These are phyloP conservation scores for Helichrysum umbraculigerum DNA, from an alignment of 129 eudicot genomes.

Conservation along the genomic window DNA sequence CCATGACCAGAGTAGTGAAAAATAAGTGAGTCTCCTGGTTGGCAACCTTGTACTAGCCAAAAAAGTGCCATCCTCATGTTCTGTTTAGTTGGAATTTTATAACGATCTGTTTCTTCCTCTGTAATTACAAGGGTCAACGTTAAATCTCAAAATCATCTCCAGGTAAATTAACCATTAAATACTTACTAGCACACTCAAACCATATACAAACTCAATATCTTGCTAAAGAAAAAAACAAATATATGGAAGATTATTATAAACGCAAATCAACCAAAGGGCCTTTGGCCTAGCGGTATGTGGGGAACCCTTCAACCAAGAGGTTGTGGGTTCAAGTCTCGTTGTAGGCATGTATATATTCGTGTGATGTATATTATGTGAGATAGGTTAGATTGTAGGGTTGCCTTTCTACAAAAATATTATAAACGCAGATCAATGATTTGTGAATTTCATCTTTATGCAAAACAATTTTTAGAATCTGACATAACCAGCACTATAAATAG, in stretches of 20 bases:
- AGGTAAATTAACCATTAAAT: background rate
- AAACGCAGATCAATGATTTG: too few species aligned
- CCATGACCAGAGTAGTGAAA: conserved; percentile 75
- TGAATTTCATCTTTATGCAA: background rate
- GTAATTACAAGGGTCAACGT: conserved; percentile 12
- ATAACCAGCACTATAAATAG: background rate
- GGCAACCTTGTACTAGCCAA: conserved; percentile 66
- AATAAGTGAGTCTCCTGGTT: conserved; percentile 65
- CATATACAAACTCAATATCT: background rate
- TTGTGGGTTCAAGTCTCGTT: too few species aligned
- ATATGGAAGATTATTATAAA: background rate
- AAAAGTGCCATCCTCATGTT: conserved; percentile 48
- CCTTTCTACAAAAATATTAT: too few species aligned
- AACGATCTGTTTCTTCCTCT: conserved; percentile 50
- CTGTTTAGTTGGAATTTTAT: conserved; percentile 41
- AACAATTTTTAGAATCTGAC: background rate
- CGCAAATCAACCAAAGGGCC: background rate
- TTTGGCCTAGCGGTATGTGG: too few species aligned
- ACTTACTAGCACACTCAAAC: background rate
- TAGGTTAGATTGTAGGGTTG: too few species aligned
- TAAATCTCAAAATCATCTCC: background rate
- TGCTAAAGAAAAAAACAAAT: background rate
- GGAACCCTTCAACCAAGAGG: too few species aligned
- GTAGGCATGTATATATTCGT: too few species aligned
- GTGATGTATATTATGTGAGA: too few species aligned